Evolutionary conservation across 257 asterid genomes (phyloP).

Genomic region (Scutellaria galericulata): DNA sequence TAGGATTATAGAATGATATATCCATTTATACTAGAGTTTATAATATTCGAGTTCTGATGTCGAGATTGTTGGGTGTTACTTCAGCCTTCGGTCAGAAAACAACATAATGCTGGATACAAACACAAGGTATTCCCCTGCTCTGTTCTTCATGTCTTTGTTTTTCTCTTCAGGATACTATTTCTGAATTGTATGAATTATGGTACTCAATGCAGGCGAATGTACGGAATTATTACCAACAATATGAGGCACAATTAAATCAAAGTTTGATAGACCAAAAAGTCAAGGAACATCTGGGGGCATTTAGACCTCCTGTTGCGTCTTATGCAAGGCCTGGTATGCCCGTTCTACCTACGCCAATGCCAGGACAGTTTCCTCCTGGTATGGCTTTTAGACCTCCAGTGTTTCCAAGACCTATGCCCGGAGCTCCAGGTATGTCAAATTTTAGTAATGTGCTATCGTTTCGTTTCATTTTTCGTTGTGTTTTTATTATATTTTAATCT

Average conservation of each 20-base stretch:
- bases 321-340: conserved; percentile 82
- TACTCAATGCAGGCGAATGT: conserved; percentile 79
- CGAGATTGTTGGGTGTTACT: conserved; percentile 34
- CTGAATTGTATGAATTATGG: too few species aligned
- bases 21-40: background rate
- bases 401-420: conserved; percentile 81
- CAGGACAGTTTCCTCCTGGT: conserved; percentile 67
- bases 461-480: background rate
- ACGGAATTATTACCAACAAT: conserved; percentile 85
- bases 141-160: background rate
- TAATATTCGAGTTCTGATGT: background rate
- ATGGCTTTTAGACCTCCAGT: conserved; percentile 65
- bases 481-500: background rate
- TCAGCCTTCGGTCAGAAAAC: conserved; percentile 99
- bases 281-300: conserved; percentile 94
- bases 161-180: background rate
- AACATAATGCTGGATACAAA: conserved; percentile 95
- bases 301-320: conserved; percentile 74
- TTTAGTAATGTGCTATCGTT: background rate
- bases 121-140: conserved; percentile 68
- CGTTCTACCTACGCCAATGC: conserved; percentile 56
- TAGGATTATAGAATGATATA: background rate
- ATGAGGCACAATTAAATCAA: conserved; percentile 93
- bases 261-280: conserved; percentile 93
- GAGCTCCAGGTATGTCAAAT: conserved; percentile 59